Evolutionary conservation across 1,284 basidiomycete species (phyloP).

Genomic region (Phellopilus nigrolimitatus): DNA sequence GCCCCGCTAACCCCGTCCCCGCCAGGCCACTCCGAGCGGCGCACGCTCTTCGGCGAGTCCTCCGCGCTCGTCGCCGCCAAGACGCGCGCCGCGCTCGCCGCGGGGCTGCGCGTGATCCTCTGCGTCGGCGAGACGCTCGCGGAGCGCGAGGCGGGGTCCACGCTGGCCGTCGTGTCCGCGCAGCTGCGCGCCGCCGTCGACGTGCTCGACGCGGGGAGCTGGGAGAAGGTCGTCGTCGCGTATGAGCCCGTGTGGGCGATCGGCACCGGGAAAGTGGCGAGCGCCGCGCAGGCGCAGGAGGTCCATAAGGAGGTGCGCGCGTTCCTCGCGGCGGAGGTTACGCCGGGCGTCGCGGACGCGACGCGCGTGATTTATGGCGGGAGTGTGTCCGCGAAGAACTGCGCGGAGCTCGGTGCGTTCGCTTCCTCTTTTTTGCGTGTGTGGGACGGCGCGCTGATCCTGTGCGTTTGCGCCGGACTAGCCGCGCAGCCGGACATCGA

Average conservation of each 20-base stretch:
- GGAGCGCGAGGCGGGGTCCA: slow-evolving; percentile 81
- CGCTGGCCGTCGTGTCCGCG: slow-evolving; percentile 73
- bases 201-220: slow-evolving; percentile 52
- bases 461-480: too few relatives aligned
- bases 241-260: slow-evolving; percentile 99
- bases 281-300: slow-evolving; percentile 88
- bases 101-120: slow-evolving; percentile 83
- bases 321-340: slow-evolving; percentile 70
- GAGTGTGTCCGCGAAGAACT: slow-evolving; percentile 86
- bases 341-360: slow-evolving; percentile 63
- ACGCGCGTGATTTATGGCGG: slow-evolving; percentile 96
- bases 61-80: slow-evolving; percentile 84
- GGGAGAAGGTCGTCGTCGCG: slow-evolving; percentile 93
- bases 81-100: slow-evolving; percentile 75
- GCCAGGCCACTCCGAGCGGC: slow-evolving; percentile 90
- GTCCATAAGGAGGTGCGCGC: slow-evolving; percentile 82
- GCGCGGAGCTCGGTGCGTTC: slow-evolving; percentile 74
- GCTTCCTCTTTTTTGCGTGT: neutral
- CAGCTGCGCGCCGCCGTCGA: slow-evolving; percentile 81
- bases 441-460: too few relatives aligned
- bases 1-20: neutral
- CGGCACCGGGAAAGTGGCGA: slow-evolving; percentile 95
- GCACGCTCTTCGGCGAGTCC: slow-evolving; percentile 87
- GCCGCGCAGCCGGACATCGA: slow-evolving; percentile 83
- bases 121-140: slow-evolving; percentile 94